phyloP scores from a whole-genome alignment of 2,329 filamentous ascomycete species.

The Diaporthe sp. region DNA sequence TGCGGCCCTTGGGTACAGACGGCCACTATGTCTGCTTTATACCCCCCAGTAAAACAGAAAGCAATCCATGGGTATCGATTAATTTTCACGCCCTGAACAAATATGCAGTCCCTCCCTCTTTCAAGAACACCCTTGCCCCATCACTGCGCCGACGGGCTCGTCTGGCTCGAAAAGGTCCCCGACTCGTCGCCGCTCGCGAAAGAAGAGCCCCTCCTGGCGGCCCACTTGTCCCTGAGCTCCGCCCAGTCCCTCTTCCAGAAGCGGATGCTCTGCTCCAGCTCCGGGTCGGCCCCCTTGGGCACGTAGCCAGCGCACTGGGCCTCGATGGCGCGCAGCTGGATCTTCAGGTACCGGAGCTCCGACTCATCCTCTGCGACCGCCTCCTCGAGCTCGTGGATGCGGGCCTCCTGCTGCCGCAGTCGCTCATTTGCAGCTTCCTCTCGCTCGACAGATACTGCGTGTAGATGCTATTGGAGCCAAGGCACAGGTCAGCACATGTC shows the following conservation, averaged over 20 bases:
- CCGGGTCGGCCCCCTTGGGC: conserved; percentile 65
- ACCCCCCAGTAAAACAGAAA: background rate
- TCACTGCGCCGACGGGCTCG: conserved; percentile 22
- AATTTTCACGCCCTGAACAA: conserved; percentile 9
- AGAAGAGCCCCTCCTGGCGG: conserved; percentile 29
- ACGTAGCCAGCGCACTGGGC: conserved; percentile 66
- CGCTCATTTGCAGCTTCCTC: conserved; percentile 70
- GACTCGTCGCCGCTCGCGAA: conserved; percentile 30
- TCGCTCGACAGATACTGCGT: conserved; percentile 70
- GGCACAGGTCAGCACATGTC: conserved; percentile 47
- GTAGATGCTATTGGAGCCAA: conserved; percentile 65
- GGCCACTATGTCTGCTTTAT: background rate
- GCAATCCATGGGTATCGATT: conserved; percentile 34
- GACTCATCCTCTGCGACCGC: conserved; percentile 70
- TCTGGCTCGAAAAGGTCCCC: conserved; percentile 29
- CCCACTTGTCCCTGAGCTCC: conserved; percentile 51
- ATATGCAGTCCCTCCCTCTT: background rate
- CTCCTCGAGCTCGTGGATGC: conserved; percentile 70
- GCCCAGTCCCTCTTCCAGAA: conserved; percentile 75
- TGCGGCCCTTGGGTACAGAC: background rate
- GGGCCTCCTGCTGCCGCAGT: conserved; percentile 72
- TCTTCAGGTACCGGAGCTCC: conserved; percentile 72
- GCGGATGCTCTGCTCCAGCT: conserved; percentile 71
- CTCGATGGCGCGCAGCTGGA: conserved; percentile 74
- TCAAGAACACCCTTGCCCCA: background rate